Conservation (phyloP, 768 basidiomycete genomes). For the Boletus subcaerulescens region DNA sequence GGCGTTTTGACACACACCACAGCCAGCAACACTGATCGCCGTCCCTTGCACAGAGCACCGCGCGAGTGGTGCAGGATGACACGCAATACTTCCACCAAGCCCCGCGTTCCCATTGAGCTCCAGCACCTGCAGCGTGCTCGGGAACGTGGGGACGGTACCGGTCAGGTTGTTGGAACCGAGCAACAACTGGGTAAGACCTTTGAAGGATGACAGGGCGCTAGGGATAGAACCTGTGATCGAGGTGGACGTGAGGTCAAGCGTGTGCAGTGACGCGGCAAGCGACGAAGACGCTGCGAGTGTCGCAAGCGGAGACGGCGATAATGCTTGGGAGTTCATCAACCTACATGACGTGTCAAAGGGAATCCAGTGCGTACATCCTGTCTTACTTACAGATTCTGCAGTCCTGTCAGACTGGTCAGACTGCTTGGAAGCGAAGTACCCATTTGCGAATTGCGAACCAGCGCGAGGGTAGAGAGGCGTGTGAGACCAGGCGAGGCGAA, state of each 20-base stretch:
- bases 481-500: slow-evolving; percentile 34
- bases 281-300: slow-evolving; percentile 31
- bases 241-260: slow-evolving; percentile 40
- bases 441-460: slow-evolving; percentile 42
- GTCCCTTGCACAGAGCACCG: slow-evolving; percentile 26
- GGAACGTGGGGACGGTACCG: slow-evolving; percentile 36
- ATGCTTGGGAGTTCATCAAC: slow-evolving; percentile 35
- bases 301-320: slow-evolving; percentile 33
- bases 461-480: slow-evolving; percentile 34
- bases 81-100: slow-evolving; percentile 30
- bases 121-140: slow-evolving; percentile 34
- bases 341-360: slow-evolving; percentile 21
- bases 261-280: slow-evolving; percentile 32
- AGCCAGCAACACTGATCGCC: slow-evolving; percentile 17
- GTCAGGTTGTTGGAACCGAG: slow-evolving; percentile 39
- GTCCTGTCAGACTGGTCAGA: slow-evolving; percentile 27
- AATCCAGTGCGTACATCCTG: background rate
- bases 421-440: slow-evolving; percentile 37
- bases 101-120: slow-evolving; percentile 36
- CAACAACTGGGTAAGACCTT: slow-evolving; percentile 36
- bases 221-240: slow-evolving; percentile 40
- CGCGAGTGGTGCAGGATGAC: slow-evolving; percentile 9
- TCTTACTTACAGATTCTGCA: slow-evolving; percentile 40
- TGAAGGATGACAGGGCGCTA: slow-evolving; percentile 31
- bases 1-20: slow-evolving; percentile 21